Evolutionary conservation across 1,139 yeast species (phyloP), one percentile per base, ranked within the genome.

Genomic region (Candida pseudoviswanathii): DNA sequence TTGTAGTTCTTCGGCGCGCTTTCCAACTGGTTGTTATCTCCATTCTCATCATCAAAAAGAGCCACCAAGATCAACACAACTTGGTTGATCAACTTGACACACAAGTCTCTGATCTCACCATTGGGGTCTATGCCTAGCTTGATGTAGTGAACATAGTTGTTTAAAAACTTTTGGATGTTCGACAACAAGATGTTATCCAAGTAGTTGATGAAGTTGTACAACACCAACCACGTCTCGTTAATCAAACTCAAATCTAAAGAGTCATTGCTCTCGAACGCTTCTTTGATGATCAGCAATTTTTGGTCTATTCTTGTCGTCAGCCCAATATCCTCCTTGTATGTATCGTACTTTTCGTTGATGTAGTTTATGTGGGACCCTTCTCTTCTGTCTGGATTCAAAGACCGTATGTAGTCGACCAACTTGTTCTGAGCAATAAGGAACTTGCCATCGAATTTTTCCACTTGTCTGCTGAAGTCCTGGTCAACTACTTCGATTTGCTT

Each of bases 211-310:
- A 71, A 74, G 53, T 74, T 76, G 37, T 62, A 58, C 43, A 76
- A 63, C 2, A 75, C 71, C 46, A 75, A 62, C 81, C 81, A 76
- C 0, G 80, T 67, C 57, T 76, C 81, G 57, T 72, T 76, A 41
- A 75, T 66, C 33, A 75, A 65, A 22, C 79, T 71, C 44, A 75
- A 63, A 54, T 76, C 81, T 48, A 76, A 61, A 48, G 71, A 72
- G 44, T 75, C 80, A 55, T 69, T 66, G 54, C 66, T 67, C 39
- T 68, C 71, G 52, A 73, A 75, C 2, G 73, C 65, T 41, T 70
- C 76, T 26, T 66, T 50, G 8, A 72, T 66, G 3, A 68, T 58
- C 16, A 54, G 53, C 40, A 70, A 71, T 37, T 63, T 59, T 30
- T 70, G 73, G 11, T 65, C 62, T 27, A 58, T 59, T 30, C 57